phyloP scores from a whole-genome alignment of 257 asterid genomes.

The Solanum tarijense region DNA sequence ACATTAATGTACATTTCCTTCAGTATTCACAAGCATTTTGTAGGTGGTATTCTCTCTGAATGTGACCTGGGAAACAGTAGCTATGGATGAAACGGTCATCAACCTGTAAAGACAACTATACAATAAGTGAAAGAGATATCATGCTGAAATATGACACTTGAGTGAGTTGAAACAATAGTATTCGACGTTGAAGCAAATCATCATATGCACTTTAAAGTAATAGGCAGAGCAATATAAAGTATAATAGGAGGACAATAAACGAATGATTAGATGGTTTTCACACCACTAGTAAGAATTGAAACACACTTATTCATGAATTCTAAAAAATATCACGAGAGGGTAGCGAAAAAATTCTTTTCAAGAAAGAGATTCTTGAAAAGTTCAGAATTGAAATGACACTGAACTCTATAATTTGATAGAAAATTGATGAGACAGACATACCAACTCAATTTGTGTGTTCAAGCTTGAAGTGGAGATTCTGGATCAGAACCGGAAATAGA shows the following conservation, averaged over 20 bases:
- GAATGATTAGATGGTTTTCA: background rate
- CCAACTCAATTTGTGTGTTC: slow-evolving; percentile 21
- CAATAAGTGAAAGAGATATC: background rate
- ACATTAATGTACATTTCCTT: background rate
- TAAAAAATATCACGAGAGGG: background rate
- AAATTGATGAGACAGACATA: slow-evolving; percentile 2
- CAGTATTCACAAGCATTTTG: background rate
- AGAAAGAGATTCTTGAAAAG: background rate
- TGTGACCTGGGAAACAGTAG: background rate
- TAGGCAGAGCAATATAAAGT: background rate
- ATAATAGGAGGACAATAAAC: background rate
- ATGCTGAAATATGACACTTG: background rate
- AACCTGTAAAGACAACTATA: background rate
- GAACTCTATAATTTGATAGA: background rate
- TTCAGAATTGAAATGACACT: background rate
- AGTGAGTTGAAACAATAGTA: background rate
- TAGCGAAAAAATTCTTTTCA: background rate
- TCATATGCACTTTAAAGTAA: background rate
- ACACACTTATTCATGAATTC: background rate
- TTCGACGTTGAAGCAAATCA: background rate
- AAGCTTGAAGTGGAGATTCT: slow-evolving; percentile 69
- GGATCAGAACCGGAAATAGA: slow-evolving; percentile 86
- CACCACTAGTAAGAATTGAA: background rate
- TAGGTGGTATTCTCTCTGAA: background rate
- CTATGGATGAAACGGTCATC: background rate